Evolutionary conservation across 768 basidiomycete genomes (phyloP).

Genomic region (Hygrophoropsis aurantiaca): DNA sequence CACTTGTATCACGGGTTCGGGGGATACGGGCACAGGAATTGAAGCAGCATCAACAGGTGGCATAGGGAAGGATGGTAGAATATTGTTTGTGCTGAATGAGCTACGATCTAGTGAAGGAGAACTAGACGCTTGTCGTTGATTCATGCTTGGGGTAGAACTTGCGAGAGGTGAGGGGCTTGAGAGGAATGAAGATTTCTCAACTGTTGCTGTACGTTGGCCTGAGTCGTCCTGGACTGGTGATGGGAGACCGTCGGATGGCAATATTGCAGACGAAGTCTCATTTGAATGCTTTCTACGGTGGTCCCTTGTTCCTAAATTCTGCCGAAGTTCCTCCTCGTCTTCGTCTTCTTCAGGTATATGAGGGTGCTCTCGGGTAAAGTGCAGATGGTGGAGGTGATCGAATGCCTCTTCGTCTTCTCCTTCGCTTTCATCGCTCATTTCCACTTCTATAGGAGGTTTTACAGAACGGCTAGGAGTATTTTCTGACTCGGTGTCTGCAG

Average conservation of each 20-base stretch:
- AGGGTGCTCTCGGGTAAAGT: slow-evolving; percentile 47
- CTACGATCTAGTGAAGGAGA: slow-evolving; percentile 21
- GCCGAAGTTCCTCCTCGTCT: slow-evolving; percentile 37
- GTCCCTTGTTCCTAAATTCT: slow-evolving; percentile 21
- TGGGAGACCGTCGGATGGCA: slow-evolving; percentile 16
- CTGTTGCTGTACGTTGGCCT: slow-evolving; percentile 12
- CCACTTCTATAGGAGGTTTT: slow-evolving; percentile 70
- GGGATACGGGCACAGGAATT: slow-evolving; percentile 22
- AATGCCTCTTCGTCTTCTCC: slow-evolving; percentile 48
- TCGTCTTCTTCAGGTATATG: slow-evolving; percentile 75
- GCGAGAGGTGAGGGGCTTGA: slow-evolving; percentile 11
- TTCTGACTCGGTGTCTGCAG: slow-evolving; percentile 41
- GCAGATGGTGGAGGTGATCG: slow-evolving; percentile 37
- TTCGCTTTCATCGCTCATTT: slow-evolving; percentile 82
- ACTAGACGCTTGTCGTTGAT: slow-evolving; percentile 12
- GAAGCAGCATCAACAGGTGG: slow-evolving; percentile 12
- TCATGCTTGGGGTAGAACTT: slow-evolving; percentile 2
- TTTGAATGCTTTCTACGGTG: slow-evolving; percentile 19
- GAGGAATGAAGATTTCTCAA: slow-evolving; percentile 16
- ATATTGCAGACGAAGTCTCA: slow-evolving; percentile 35
- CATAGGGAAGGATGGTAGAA: slow-evolving; percentile 24
- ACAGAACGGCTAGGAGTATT: slow-evolving; percentile 41
- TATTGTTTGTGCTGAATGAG: slow-evolving; percentile 23
- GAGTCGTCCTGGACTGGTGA: slow-evolving; percentile 9
- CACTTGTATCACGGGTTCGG: slow-evolving; percentile 16